phyloP scores from a whole-genome alignment of 2,329 filamentous ascomycete genomes.

The Penicillium sp. region DNA sequence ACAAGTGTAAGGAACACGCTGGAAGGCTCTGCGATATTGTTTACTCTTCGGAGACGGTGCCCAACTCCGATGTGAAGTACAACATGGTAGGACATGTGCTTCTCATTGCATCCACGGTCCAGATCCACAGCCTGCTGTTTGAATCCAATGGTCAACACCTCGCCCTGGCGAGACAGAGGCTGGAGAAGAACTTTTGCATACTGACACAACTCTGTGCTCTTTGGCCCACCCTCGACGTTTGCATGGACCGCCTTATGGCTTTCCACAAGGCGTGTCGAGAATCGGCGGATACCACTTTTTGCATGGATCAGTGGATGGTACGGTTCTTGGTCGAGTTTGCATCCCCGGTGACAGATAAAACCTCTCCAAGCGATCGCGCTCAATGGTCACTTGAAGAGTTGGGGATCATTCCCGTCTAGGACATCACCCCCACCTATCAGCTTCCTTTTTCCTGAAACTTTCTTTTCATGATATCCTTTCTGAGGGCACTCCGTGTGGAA shows the following conservation, averaged over 20 bases:
- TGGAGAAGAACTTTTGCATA: constrained; percentile 51
- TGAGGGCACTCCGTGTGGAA: too few species aligned
- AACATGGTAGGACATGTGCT: constrained; percentile 51
- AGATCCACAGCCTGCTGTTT: constrained; percentile 52
- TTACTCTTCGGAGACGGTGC: constrained; percentile 40
- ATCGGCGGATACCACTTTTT: constrained; percentile 42
- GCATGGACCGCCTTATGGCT: constrained; percentile 42
- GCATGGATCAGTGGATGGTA: constrained; percentile 49
- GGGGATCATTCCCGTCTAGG: background rate
- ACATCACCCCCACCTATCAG: too few species aligned
- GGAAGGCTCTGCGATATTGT: constrained; percentile 45
- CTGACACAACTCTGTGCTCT: constrained; percentile 44
- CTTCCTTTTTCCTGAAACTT: too few species aligned
- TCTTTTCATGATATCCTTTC: too few species aligned
- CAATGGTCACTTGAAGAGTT: background rate
- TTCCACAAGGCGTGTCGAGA: constrained; percentile 48
- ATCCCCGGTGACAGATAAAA: constrained; percentile 14
- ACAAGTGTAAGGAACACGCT: constrained; percentile 46
- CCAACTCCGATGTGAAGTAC: constrained; percentile 46
- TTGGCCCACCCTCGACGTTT: constrained; percentile 46
- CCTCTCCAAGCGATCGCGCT: background rate
- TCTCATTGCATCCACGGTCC: constrained; percentile 51
- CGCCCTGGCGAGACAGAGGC: constrained; percentile 34
- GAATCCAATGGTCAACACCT: constrained; percentile 41
- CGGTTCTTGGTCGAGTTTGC: constrained; percentile 34